Base-by-base conservation (phyloP, 1,284 basidiomycete genomes). In the Ustilago hordei region DNA sequence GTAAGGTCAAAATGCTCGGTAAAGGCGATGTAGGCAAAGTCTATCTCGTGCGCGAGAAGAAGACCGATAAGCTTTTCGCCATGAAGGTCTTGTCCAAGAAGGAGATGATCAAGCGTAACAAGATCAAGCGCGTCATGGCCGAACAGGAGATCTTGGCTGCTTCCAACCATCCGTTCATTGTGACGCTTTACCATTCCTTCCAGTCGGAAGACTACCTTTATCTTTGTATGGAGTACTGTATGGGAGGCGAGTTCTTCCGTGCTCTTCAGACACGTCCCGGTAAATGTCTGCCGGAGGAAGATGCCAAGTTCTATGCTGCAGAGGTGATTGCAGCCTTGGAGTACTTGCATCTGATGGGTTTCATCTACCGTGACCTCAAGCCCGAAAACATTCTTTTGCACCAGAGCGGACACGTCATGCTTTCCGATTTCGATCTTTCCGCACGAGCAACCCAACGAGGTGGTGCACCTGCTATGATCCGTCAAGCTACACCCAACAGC, bases 191-290 rank as follows among this genome's bases (percentile, higher is more conserved):
- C 68, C 84, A 84, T 67, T 83, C 84, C 4, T 86, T 86, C 82
- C 84, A 86, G 77, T 80, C 82, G 54, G 73, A 79, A 32, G 83
- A 85, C 64, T 84, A 85, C 66, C 79, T 86, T 53, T 86, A 84
- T 55, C 80, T 86, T 38, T 85, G 83, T 65, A 84, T 86, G 83
- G 84, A 85, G 60, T 99, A 98, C 88, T 99, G 97, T 88, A 96
- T 97, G 93, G 96, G 96, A 48, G 96, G 96, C 70, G 96, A 99
- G 86, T 99, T 99, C 88, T 99, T 99, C 90, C 92, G 97, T 38
- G 95, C 96, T 11, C 66, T 85, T 8, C 84, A 85, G 61, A 94
- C 93, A 52, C 90, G 95, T 69, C 97, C 96, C 3, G 95, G 94
- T 53, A 98, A 96, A 86, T 98, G 97, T 87, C 90, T 99, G 19